A percentile compares a stretch with the other conserved stretches of the same genome.
These are phyloP conservation scores for Tulasnella sp. DNA, from an alignment of 768 basidiomycete genomes.

Conservation along the genomic window DNA sequence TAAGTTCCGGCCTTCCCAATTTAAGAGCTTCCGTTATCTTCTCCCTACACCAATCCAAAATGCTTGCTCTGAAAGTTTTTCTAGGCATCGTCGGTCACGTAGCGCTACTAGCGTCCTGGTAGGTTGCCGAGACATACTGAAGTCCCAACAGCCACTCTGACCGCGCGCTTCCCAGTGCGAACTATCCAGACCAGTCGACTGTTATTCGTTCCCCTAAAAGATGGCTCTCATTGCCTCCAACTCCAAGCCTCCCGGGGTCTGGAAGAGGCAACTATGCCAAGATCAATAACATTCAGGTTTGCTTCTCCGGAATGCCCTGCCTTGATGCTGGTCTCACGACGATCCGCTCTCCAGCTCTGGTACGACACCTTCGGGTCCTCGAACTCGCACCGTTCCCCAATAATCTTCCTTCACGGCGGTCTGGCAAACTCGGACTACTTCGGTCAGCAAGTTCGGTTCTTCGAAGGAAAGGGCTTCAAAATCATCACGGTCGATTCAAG, in stretches of 20 bases:
- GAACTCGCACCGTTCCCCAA: not conserved
- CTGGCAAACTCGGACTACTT: slow-evolving; percentile 29
- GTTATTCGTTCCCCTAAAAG: not conserved
- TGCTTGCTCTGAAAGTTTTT: not conserved
- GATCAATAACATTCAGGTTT: slow-evolving; percentile 18
- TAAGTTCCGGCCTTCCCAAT: not conserved
- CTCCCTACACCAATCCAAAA: not conserved
- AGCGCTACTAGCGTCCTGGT: not conserved
- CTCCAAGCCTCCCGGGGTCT: slow-evolving; percentile 3
- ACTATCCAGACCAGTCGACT: not conserved
- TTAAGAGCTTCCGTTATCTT: not conserved
- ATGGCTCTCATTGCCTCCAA: slow-evolving; percentile 23
- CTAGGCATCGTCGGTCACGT: not conserved
- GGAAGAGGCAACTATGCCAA: not conserved
- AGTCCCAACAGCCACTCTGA: not conserved
- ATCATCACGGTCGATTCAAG: slow-evolving; percentile 16
- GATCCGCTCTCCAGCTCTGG: slow-evolving; percentile 20
- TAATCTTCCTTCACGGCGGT: slow-evolving; percentile 26
- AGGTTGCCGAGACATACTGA: not conserved
- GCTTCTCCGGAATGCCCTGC: not conserved
- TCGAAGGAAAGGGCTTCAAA: not conserved
- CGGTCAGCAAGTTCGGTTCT: not conserved
- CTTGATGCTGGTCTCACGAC: not conserved
- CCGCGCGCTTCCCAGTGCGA: not conserved
- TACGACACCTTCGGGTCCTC: slow-evolving; percentile 2